Base-by-base conservation (phyloP, 768 basidiomycete genomes). In the Boletus subparvulus region DNA sequence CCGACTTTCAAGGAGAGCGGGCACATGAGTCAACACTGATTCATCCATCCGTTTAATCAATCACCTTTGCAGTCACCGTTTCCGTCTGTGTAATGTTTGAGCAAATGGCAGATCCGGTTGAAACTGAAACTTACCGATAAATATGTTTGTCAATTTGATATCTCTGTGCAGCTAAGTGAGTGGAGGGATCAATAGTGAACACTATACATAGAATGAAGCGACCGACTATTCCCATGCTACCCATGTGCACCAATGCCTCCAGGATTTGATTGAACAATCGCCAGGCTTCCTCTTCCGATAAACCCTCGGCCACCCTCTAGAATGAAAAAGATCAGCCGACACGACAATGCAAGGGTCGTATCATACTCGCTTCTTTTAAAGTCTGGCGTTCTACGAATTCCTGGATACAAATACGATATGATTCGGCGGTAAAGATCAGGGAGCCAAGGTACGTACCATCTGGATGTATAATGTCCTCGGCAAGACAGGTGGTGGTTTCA, bases 311-410 rank as follows among this genome's bases (percentile, higher is more conserved):
- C 35, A 94, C 83, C 43, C 88, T 78, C 86, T 88, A 48, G 4
- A n/a, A 33, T 49, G 32, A 13, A 47, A 35, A 30, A 19, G 24
- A 21, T 63, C 19, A 52, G 52, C 19, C 52, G 47, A 44, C 24
- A 46, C 12, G 33, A 40, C 3, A 17, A 42, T 28, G 37, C 17
- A 47, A 33, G 9, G 9, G 43, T 12, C 14, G 42, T 43, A 28
- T 39, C 26, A 10, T 9, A 51, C 47, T 33, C 28, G 86, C 91
- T 80, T 97, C 94, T 71, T 83, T 85, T 66, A 98, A 70, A 0
- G 94, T 98, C 74, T 96, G 93, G 24, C 89, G 81, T 69, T 94
- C 92, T 10, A 94, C 92, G 63, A 90, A 94, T 73, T 94, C 92
- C 90, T 92, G 63, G 19, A 40, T 33, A 35, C 11, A 33, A 7